Base-by-base conservation (phyloP, 495 filamentous ascomycete genomes). In the Aspergillus funiculosus region DNA sequence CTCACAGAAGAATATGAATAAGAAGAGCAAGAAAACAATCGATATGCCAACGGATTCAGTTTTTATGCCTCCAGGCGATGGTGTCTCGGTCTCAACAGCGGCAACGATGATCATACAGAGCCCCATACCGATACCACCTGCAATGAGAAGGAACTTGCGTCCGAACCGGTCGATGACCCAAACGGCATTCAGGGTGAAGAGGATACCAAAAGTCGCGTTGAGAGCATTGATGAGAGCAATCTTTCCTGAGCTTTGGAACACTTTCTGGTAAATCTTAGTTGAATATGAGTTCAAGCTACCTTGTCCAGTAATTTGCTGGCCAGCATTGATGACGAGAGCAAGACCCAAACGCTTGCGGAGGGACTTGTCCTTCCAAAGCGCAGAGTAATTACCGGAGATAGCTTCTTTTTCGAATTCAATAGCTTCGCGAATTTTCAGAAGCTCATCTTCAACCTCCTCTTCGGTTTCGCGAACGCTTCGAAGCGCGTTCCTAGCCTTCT, bases 211-310 rank as follows among this genome's bases (percentile, higher is more conserved):
- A 49, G 87, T 89, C 52, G 88, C 82, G 14, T 69, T 72, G 14
- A 81, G 67, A 18, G 83, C 82, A 24, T 84, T 87, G 66, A 88
- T 81, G 21, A 87, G 68, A 18, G 78, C 72, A 63, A 86, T 86
- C 35, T 69, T 52, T 24, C 68, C 63, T 22, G 49, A 48, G 41
- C 63, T 69, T 10, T 61, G 64, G 58, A 78, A 83, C n/a, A 83
- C 71, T 56, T 79, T 77, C 60, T 82, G 67, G 61, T 82, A 83
- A 40, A 83, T 78, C 46, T 74, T 75, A 31, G 77, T 78, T 10
- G 74, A 79, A 64, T 83, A 83, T 6, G 70, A 67, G 68, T 82
- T 82, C 27, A 83, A 64, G 21, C 75, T 74, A 54, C 80, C 78
- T 50, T 80, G 77, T 22, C 78, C 78, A 17, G 75, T 80, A 14